Evolutionary conservation across 306 rosid species (phyloP), one percentile per base, ranked within the genome.

Genomic region (Adenanthera pavonina): DNA sequence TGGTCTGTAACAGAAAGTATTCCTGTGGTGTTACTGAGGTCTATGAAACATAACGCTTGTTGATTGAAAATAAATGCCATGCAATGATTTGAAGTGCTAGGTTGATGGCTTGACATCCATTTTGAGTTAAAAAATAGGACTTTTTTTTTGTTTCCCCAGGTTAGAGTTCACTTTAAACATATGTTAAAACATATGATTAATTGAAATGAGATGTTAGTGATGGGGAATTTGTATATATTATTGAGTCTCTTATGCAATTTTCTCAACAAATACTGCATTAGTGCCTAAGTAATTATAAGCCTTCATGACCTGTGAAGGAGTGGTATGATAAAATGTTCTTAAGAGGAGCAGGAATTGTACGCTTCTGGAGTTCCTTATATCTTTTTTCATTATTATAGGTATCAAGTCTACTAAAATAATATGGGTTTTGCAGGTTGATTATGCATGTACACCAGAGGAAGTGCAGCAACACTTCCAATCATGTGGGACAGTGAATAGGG

Each of bases 401-500:
- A 78, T 73, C 70, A 53, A 82, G 75, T 47, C 14, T 46, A 84
- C 74, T 82, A 59, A 65, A 79, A 40, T 78, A 74, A 78, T 80
- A 80, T 9, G 33, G 78, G 60, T 84, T 61, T 82, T 85, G 76
- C 90, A 95, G 99, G 99, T 95, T 81, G 99, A 95, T 86, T 95
- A 95, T 89, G 97, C 97, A 46, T 95, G 99, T 89, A 93, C 99
- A 5, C 99, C 99, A 84, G 98, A 95, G 87, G 99, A 95, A 90
- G 99, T 93, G 86, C 99, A 95, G 89, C 95, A 91, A 86, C 99
- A 95, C 88, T 95, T 95, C 86, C 97, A 95, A 79, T 92, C 97
- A 74, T 95, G 97, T 64, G 99, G 97, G 57, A 93, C 97, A 3
- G 99, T 95, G 72, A 95, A 95, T 88, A 90, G 98, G 85, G 99